Conservation (phyloP, 2,329 filamentous ascomycete genomes). For the Dryadomyces quercus-mongolicae region DNA sequence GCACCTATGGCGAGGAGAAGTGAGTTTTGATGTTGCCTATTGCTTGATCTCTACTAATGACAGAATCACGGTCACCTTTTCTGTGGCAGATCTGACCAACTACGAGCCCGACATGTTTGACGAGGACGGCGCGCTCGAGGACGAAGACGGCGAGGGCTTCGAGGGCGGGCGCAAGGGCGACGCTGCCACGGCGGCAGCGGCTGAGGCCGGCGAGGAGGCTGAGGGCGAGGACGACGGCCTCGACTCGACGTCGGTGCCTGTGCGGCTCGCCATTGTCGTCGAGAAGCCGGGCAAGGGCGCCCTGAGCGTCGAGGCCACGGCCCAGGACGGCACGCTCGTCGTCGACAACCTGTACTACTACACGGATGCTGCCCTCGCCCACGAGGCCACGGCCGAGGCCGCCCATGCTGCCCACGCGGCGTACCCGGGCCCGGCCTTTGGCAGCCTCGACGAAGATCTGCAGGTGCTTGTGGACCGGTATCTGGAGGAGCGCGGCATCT, state of each 20-base stretch:
- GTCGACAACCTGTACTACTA: constrained; percentile 90
- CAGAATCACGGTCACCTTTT: constrained; percentile 63
- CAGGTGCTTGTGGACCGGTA: constrained; percentile 87
- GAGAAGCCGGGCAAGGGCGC: constrained; percentile 81
- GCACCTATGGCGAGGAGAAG: constrained; percentile 81
- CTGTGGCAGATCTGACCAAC: constrained; percentile 68
- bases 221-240: constrained; percentile 43
- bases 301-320: constrained; percentile 73
- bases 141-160: constrained; percentile 33
- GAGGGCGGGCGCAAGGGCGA: constrained; percentile 35
- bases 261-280: constrained; percentile 72
- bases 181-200: constrained; percentile 41
- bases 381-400: constrained; percentile 62
- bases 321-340: constrained; percentile 74
- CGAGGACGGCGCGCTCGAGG: constrained; percentile 41
- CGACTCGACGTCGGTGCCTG: constrained; percentile 55
- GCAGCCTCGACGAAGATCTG: constrained; percentile 89
- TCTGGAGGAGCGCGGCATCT: constrained; percentile 88
- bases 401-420: constrained; percentile 64
- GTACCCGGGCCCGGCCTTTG: constrained; percentile 87
- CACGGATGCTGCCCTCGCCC: constrained; percentile 63
- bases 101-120: constrained; percentile 48
- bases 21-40: constrained; percentile 26
- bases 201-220: constrained; percentile 30
- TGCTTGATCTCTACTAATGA: too few species aligned